These are phyloP conservation scores for Starmera pachycereana DNA, from an alignment of 805 yeast species.

Conservation along the genomic window DNA sequence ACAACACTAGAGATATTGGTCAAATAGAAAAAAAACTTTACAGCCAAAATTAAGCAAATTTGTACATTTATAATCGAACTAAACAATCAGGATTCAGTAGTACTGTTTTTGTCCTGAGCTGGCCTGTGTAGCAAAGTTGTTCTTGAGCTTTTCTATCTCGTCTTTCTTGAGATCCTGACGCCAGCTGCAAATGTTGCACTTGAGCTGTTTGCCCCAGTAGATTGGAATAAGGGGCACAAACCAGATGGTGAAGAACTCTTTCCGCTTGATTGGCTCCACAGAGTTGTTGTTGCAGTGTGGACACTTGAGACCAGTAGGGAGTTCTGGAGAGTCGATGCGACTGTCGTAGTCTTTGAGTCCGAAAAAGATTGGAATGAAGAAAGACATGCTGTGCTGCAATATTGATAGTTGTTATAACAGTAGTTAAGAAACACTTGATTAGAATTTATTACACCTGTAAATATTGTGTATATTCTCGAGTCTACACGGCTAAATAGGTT, in stretches of 20 bases:
- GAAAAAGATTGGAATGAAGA: conserved; percentile 15
- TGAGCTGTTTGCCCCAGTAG: conserved; percentile 39
- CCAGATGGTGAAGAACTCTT: conserved; percentile 43
- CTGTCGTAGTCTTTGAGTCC: conserved; percentile 23
- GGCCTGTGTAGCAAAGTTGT: neutral
- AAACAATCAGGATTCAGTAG: too few relatives aligned
- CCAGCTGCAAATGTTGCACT: conserved; percentile 44
- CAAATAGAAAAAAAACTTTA: too few relatives aligned
- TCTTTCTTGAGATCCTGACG: conserved; percentile 25
- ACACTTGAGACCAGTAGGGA: conserved; percentile 28
- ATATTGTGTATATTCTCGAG: too few relatives aligned
- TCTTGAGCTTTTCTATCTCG: conserved; percentile 20
- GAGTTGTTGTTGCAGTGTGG: conserved; percentile 50
- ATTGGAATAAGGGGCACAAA: conserved; percentile 46
- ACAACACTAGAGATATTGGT: too few relatives aligned
- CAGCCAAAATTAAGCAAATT: neutral
- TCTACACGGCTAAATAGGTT: too few relatives aligned
- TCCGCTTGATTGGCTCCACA: conserved; percentile 41
- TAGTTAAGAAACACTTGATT: too few relatives aligned
- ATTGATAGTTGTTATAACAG: too few relatives aligned
- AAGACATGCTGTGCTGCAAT: neutral
- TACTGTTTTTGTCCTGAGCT: too few relatives aligned
- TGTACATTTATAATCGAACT: too few relatives aligned
- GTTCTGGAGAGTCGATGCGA: conserved; percentile 14
- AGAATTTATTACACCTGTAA: too few relatives aligned